These are phyloP conservation scores for Wickerhamomyces ciferrii DNA, from an alignment of 805 yeast species.

Conservation along the genomic window DNA sequence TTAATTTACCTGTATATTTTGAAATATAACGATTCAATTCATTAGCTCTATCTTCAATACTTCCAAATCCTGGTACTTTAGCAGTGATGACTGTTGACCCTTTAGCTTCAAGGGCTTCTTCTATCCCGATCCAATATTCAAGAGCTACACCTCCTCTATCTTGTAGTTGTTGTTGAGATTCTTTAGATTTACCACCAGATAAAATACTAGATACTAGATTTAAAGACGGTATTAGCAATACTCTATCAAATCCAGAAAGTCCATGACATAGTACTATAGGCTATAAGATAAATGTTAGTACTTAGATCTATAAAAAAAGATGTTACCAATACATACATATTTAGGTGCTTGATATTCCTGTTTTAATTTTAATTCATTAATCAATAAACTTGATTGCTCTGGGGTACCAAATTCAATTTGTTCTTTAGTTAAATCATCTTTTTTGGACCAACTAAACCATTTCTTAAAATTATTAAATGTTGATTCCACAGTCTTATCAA, in stretches of 20 bases:
- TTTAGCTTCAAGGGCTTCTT: constrained; percentile 46
- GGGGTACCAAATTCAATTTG: constrained; percentile 2
- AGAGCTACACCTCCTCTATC: constrained; percentile 35
- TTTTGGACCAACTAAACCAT: constrained; percentile 8
- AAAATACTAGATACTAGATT: constrained; percentile 21
- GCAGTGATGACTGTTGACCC: constrained; percentile 73
- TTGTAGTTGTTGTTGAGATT: constrained; percentile 10
- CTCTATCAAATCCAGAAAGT: constrained; percentile 70
- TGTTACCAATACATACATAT: constrained; percentile 15
- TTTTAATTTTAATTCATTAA: constrained; percentile 16
- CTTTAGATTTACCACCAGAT: constrained; percentile 5
- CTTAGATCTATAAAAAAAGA: neutral
- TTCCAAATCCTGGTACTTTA: constrained; percentile 78
- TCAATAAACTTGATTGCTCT: constrained; percentile 6
- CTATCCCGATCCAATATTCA: constrained; percentile 83
- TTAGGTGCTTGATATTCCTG: constrained; percentile 52
- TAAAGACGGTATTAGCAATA: constrained; percentile 38
- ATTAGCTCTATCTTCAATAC: constrained; percentile 64
- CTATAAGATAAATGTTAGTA: constrained; percentile 11
- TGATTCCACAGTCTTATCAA: constrained; percentile 6
- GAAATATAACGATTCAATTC: constrained; percentile 47
- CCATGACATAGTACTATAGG: constrained; percentile 89
- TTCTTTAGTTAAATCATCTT: neutral
- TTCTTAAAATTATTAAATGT: constrained; percentile 4
- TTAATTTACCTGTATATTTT: constrained; percentile 16